phyloP scores from a whole-genome alignment of 495 filamentous ascomycete genomes.

The Penicillium desertorum region DNA sequence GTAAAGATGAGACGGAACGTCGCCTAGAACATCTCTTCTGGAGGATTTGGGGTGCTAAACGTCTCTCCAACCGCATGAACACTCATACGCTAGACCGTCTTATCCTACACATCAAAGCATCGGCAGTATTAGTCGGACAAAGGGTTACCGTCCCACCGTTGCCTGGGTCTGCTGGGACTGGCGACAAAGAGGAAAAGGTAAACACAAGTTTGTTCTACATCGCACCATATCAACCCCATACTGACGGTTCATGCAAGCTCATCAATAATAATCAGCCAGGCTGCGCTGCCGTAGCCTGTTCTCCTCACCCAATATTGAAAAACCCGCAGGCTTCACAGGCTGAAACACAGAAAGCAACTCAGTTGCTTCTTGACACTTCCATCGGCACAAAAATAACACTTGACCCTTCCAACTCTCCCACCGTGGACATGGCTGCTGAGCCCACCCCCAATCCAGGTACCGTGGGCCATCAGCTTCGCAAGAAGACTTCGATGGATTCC shows the following conservation, averaged over 20 bases:
- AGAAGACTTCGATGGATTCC: slow-evolving; percentile 15
- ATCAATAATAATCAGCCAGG: slow-evolving; percentile 9
- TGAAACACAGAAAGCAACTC: slow-evolving; percentile 38
- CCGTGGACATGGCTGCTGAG: slow-evolving; percentile 20
- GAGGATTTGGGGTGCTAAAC: slow-evolving; percentile 48
- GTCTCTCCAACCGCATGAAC: slow-evolving; percentile 28
- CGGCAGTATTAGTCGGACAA: slow-evolving; percentile 5
- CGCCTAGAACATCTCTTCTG: slow-evolving; percentile 56
- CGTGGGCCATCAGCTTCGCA: slow-evolving; percentile 4
- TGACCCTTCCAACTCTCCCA: slow-evolving; percentile 36
- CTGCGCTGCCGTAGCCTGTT: background rate
- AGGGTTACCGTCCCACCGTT: background rate
- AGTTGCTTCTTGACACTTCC: slow-evolving; percentile 31
- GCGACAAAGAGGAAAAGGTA: slow-evolving; percentile 12
- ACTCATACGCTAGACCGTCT: slow-evolving; percentile 40
- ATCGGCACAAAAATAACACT: slow-evolving; percentile 33
- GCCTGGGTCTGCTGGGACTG: background rate
- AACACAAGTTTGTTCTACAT: background rate
- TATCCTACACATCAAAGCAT: slow-evolving; percentile 42
- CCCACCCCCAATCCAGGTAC: background rate
- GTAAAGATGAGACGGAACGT: slow-evolving; percentile 37
- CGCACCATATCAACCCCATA: background rate
- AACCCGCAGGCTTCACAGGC: slow-evolving; percentile 29
- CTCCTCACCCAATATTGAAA: slow-evolving; percentile 43
- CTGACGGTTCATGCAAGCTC: slow-evolving; percentile 8